Base-by-base conservation (phyloP, 1,284 basidiomycete genomes). In the Puccinia novopanici region DNA sequence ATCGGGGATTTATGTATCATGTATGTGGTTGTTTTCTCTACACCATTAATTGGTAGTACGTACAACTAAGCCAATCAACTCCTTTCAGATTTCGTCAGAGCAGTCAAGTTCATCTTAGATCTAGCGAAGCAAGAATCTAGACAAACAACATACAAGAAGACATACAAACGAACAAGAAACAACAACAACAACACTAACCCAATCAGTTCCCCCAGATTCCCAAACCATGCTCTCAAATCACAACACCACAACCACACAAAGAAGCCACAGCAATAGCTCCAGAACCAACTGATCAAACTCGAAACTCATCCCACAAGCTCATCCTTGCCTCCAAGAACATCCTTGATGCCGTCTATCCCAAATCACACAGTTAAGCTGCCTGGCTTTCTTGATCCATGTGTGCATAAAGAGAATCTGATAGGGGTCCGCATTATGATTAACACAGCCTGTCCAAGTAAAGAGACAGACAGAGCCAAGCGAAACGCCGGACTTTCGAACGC, bases 241-340 rank as follows among this genome's bases (percentile, higher is more conserved):
- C 27, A 59, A 17, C 57, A 30, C 8, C 57, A 30, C 12, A 3
- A 34, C 17, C 15, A 9, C 15, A 19, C 42, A 24, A 27, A n/a
- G 40, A 2, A 27, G 22, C 30, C 13, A 54, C 42, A 22, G 40
- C 55, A 57, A n/a, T 54, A 54, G 52, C 55, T 30, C 19, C 27
- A 34, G 4, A 27, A 30, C 57, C 57, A 59, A 17, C 27, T 59
- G 22, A 27, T 30, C 42, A 27, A 59, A 24, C 45, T 48, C 37
- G 57, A 75, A 48, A 75, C 61, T 50, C 40, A 48, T 4, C 50
- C 57, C n/a, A 63, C 17, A 75, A 75, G 30, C n/a, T 75, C 9
- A 65, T 75, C 24, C 27, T 57, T 17, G 57, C 74, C 42, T 75
- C 63, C 61, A 75, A 75, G 34, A 75, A 75, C 45, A 65, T 75